Evolutionary conservation across 495 filamentous ascomycete genomes (phyloP), one percentile per base, ranked within the genome.

Genomic region (Bathelium albidoporum): DNA sequence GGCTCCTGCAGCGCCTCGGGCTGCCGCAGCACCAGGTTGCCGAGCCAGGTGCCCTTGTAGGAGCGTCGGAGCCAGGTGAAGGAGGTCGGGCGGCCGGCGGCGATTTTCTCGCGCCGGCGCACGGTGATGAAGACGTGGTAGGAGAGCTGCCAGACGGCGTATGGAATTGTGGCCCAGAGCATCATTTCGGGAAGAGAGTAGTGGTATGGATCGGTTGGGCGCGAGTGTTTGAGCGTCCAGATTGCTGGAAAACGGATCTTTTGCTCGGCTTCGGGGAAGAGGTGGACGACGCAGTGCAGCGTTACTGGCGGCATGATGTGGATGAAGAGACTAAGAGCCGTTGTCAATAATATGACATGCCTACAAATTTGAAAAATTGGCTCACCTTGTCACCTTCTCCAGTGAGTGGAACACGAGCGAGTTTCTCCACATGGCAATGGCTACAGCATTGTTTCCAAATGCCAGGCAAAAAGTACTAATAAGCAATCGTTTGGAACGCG

Each of bases 361-460:
- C 62, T n/a, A n/a, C n/a, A n/a, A n/a, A n/a, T 43, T 55, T 36
- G 59, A 64, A 11, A 39, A 14, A 14, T 29, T 26, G 53, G 64
- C 76, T 69, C 76, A 87, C 79, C 89, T 92, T 39, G 90, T 92
- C 60, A 95, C 82, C 74, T 98, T 98, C 77, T 98, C 94, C 74
- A 97, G 85, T 64, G 89, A 92, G 76, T 98, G 94, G 77, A 98
- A 97, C 41, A 98, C 94, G 75, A 98, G 82, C 24, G 91, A 95
- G 73, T 98, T 98, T 62, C 94, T 85, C 94, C 94, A 98, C 93
- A 98, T 97, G 65, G 94, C 95, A 74, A 98, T 97, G 20, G 94
- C 94, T 59, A 95, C 86, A 58, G 94, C 94, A 72, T 98, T 98
- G 75, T 98, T 98, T 61, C 94, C 94, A 64, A 87, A 92, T 20